Evolutionary conservation across 805 yeast genomes (phyloP), one percentile per base, ranked within the genome.

Genomic region (Hemisphaericaspora nanyangensis): DNA sequence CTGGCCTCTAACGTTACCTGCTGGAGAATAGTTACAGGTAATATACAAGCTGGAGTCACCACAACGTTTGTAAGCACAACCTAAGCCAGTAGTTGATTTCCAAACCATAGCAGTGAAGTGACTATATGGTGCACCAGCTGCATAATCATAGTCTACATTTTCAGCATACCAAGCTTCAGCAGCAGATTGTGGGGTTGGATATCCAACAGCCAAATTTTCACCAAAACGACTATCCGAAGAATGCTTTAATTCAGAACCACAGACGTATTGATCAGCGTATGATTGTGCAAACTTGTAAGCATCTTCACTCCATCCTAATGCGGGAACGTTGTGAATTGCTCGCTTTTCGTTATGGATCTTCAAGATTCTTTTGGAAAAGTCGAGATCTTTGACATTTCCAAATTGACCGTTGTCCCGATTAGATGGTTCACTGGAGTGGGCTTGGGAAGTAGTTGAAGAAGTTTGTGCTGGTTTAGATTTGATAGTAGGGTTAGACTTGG

Each of bases 91-190:
- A 22, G 86, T 66, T 19, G 65, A 58, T 47, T 70, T 73, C 95
- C 95, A 86, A 24, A 86, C 77, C 33, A 86, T 65, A 58, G 85
- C 93, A 16, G 95, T 84, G 63, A 85, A 87, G 61, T 87, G 95
- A 49, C 66, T 61, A 40, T 63, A 68, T 39, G 63, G 56, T 33
- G 61, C 50, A 6, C 11, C 15, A 35, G 63, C 49, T 39, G 50
- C 25, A 49, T 50, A 59, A 35, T 55, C 51, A 43, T 56, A 62
- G 32, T 49, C 48, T 6, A 50, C 40, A 37, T 68, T 68, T 51
- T 66, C 72, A 31, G 45, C 56, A 52, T 67, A 66, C 74, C 74
- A 68, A 15, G 70, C 70, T 11, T 51, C 44, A 6, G 65, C 52
- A 7, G 70, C 70, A 16, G 56, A 35, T 10, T 52, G 48, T 18